These are phyloP conservation scores for Rhododendron griersonianum DNA, from an alignment of 148 eudicot genomes.

Conservation along the genomic window DNA sequence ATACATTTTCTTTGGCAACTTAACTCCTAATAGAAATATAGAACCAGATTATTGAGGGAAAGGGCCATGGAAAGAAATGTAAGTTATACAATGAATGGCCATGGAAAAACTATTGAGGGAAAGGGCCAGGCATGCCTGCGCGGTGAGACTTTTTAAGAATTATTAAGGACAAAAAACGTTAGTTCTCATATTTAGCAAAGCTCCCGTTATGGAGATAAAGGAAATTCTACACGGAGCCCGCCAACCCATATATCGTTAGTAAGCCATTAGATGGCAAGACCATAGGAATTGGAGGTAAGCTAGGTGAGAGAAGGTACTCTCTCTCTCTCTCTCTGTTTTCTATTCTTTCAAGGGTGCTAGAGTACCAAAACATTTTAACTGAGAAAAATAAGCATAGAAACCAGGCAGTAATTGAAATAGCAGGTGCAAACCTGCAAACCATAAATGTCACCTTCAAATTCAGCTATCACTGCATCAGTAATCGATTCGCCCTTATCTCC, in stretches of 20 bases:
- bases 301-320: neutral
- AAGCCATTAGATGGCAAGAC: neutral
- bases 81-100: too few relatives aligned
- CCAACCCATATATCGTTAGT: neutral
- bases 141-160: too few relatives aligned
- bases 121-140: too few relatives aligned
- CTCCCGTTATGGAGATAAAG: too few relatives aligned
- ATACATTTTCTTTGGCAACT: too few relatives aligned
- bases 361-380: neutral
- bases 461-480: conserved; percentile 82
- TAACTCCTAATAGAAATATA: too few relatives aligned
- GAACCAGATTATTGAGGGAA: too few relatives aligned
- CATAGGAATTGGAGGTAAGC: neutral
- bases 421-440: conserved; percentile 69
- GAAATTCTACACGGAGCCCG: neutral
- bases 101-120: too few relatives aligned
- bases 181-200: too few relatives aligned
- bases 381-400: too few relatives aligned
- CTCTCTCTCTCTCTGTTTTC: neutral
- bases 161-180: too few relatives aligned
- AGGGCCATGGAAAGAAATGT: too few relatives aligned
- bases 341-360: neutral
- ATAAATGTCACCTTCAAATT: conserved; percentile 78
- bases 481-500: conserved; percentile 38
- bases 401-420: neutral